Evolutionary conservation across 2,329 filamentous ascomycete genomes (phyloP), one percentile per base, ranked within the genome.

Genomic region (Aciculosporium take): DNA sequence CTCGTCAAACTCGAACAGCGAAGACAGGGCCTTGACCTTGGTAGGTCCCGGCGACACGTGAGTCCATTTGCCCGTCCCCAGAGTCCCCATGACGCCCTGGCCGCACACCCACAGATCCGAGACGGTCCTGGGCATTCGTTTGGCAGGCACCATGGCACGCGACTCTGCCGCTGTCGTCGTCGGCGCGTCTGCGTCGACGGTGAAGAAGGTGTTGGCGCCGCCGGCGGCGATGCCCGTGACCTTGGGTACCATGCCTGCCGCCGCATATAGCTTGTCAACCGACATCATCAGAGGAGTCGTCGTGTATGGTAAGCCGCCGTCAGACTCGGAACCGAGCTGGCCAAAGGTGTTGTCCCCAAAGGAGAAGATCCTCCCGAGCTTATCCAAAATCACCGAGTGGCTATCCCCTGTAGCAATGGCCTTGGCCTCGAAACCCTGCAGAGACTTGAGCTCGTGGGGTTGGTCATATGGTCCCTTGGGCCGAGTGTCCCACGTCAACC

Each of bases 271-370:
- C 46, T 73, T 75, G 46, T 76, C 72, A 30, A 84, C 72, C 1
- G 84, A 74, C 2, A 96, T 58, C 5, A 79, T 70, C 3, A 78
- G 75, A 0, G 91, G 87, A 0, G 71, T 70, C 48, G 89, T 83
- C 20, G 83, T 66, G 43, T 65, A 73, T 7, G 75, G 68, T 13
- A 74, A 66, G 23, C 80, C 73, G 0, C 72, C 57, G 37, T 77
- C 76, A 40, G 73, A 75, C 39, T 85, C 76, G 51, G 89, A 78
- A n/a, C 89, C 89, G 3, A 96, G 71, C 60, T 96, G 91, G n/a
- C 91, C 91, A 33, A 76, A 74, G 0, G 79, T 79, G 62, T 96
- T 96, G 59, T 96, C 88, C 29, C 91, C 91, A 63, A 94, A 96
- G 6, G 79, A 71, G 59, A 91, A 94, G 13, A 91, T 72, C 13